Conservation (phyloP, 148 eudicot species). For the Spergularia marina region DNA sequence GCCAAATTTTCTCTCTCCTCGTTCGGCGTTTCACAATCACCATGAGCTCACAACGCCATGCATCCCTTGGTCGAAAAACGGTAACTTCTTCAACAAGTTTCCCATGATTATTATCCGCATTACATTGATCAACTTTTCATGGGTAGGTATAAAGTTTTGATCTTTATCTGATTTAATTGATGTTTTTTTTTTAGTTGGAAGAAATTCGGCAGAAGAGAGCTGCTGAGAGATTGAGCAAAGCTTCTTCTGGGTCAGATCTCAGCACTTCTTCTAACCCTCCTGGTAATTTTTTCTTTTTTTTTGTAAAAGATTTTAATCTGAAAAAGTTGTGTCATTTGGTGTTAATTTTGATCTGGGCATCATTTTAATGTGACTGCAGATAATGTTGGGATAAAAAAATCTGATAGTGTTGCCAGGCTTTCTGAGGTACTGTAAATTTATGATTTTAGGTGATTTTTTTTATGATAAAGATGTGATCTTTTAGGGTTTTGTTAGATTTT, state of each 20-base stretch:
- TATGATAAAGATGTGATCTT: slow-evolving; percentile 1
- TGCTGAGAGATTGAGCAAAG: slow-evolving; percentile 75
- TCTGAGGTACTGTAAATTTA: slow-evolving; percentile 31
- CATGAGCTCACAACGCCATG: slow-evolving; percentile 52
- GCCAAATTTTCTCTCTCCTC: slow-evolving; percentile 1
- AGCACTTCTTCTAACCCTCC: slow-evolving; percentile 42
- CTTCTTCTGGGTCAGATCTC: slow-evolving; percentile 85
- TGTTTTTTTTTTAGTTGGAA: slow-evolving; percentile 44
- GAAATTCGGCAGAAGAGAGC: slow-evolving; percentile 91
- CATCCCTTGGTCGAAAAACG: slow-evolving; percentile 76
- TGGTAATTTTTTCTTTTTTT: slow-evolving; percentile 29
- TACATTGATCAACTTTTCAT: background rate
- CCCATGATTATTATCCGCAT: no score
- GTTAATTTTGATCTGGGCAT: background rate
- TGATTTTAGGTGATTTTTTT: background rate
- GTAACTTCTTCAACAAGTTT: slow-evolving; percentile 28
- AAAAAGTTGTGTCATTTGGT: background rate
- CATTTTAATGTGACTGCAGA: slow-evolving; percentile 22
- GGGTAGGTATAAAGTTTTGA: background rate
- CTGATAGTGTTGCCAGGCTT: slow-evolving; percentile 32
- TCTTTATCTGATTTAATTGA: background rate
- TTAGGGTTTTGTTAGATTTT: background rate
- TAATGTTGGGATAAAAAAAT: slow-evolving; percentile 37
- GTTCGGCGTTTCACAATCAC: background rate
- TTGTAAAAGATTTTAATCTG: background rate